Percentiles rank a stretch among this genome's conserved stretches.
These are phyloP conservation scores for Lactarius indigo DNA, from an alignment of 768 basidiomycete genomes.

Conservation along the genomic window DNA sequence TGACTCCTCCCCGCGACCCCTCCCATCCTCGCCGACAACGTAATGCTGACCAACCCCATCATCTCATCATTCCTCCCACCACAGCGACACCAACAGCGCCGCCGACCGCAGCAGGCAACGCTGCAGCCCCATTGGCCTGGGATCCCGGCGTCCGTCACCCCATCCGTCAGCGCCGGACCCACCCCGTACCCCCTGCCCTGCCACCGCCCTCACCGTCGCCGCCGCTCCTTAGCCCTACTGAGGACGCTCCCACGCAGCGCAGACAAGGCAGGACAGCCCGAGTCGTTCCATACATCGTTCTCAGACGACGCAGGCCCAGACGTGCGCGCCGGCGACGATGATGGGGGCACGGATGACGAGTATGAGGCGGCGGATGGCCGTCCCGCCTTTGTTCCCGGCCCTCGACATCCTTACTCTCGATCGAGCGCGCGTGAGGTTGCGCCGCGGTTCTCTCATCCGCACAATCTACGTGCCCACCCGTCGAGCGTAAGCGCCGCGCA, in stretches of 20 bases:
- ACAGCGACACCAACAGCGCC: neutral
- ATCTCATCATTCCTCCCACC: neutral
- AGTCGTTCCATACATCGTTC: neutral
- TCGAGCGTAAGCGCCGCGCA: neutral
- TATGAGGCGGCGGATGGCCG: neutral
- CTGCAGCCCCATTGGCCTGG: constrained; percentile 1
- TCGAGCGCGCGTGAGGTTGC: neutral
- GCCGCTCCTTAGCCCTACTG: neutral
- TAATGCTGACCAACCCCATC: constrained; percentile 20
- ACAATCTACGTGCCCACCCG: constrained; percentile 7
- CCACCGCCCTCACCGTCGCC: neutral
- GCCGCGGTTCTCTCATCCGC: constrained; percentile 8
- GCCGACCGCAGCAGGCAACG: neutral
- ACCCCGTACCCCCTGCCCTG: neutral
- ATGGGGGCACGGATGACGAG: neutral
- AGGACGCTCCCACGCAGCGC: constrained; percentile 2
- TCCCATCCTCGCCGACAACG: neutral
- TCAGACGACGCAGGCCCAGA: neutral
- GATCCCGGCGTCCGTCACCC: constrained; percentile 7
- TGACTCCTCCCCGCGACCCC: neutral
- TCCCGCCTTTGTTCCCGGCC: constrained; percentile 8
- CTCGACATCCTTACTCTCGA: neutral
- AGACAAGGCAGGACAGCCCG: neutral
- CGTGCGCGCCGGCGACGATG: neutral
- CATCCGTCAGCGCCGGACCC: neutral